Conservation (phyloP, 78 protist species). For the Cyanophora paradoxa region DNA sequence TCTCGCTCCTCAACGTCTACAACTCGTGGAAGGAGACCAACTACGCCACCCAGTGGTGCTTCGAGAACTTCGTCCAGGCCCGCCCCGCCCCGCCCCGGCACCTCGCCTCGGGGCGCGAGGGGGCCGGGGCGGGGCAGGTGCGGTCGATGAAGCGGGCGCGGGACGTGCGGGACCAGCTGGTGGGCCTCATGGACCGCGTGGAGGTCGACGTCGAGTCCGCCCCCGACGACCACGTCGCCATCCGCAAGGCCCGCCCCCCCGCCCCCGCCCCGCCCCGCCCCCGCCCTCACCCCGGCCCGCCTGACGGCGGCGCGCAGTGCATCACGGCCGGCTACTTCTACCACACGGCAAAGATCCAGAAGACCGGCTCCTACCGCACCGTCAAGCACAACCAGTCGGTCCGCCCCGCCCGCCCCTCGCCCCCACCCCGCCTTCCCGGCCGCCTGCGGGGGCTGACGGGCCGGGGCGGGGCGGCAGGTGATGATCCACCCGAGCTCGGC, state of each 20-base stretch:
- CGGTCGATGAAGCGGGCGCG: constrained; percentile 86
- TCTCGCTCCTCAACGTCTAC: constrained; percentile 78
- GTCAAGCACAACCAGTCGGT: constrained; percentile 59
- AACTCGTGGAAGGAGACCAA: constrained; percentile 42
- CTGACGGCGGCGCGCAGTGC: too few relatives aligned
- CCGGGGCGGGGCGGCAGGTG: neutral
- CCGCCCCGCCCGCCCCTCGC: neutral
- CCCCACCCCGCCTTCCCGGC: neutral
- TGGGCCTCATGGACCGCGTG: constrained; percentile 67
- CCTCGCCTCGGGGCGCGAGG: too few relatives aligned
- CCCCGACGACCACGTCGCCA: constrained; percentile 22
- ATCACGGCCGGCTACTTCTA: constrained; percentile 85
- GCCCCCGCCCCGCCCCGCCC: too few relatives aligned
- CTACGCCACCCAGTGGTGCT: constrained; percentile 83
- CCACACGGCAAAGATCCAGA: constrained; percentile 34
- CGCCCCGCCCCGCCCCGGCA: neutral
- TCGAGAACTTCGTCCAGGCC: constrained; percentile 86
- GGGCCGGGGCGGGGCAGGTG: too few relatives aligned
- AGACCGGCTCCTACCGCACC: constrained; percentile 44
- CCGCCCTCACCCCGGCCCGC: too few relatives aligned
- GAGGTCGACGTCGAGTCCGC: constrained; percentile 47
- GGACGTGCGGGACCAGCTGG: constrained; percentile 89
- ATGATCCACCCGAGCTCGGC: constrained; percentile 70
- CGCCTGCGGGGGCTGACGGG: constrained; percentile 2
- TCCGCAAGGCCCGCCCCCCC: constrained; percentile 80